Conservation (phyloP, 2,329 filamentous ascomycete species). For the Lachnellula arida region DNA sequence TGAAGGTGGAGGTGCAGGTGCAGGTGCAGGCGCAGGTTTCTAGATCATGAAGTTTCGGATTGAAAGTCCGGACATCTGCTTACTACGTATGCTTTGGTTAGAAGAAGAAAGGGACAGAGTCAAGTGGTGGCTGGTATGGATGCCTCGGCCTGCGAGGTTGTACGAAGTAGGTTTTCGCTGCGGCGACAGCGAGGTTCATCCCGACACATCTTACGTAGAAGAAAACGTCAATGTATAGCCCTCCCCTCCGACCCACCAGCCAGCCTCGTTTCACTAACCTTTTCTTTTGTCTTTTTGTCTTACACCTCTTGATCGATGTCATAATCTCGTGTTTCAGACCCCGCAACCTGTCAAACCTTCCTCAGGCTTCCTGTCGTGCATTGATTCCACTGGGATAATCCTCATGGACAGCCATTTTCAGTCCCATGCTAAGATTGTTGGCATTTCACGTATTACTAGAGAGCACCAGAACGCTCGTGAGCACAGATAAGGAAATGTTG, state of each 20-base stretch:
- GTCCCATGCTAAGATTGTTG: slow-evolving; percentile 4
- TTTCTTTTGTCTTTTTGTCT: slow-evolving; percentile 3
- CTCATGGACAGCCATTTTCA: slow-evolving; percentile 14
- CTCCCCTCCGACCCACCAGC: neutral
- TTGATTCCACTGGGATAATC: slow-evolving; percentile 20
- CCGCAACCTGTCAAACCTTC: slow-evolving; percentile 1
- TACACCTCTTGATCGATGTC: slow-evolving; percentile 11
- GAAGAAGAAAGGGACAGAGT: neutral
- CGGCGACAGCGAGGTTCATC: slow-evolving; percentile 13
- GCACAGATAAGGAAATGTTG: too few relatives aligned
- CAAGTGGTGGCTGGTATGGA: too few relatives aligned
- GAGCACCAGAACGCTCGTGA: too few relatives aligned
- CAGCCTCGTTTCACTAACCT: slow-evolving; percentile 9
- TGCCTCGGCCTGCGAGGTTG: too few relatives aligned
- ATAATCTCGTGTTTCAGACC: slow-evolving; percentile 7
- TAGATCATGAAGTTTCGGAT: neutral
- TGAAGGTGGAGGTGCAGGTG: neutral
- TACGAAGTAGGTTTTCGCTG: slow-evolving; percentile 3
- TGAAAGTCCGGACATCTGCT: too few relatives aligned
- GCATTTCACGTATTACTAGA: neutral
- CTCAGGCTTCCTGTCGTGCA: slow-evolving; percentile 11
- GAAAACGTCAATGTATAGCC: neutral
- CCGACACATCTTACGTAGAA: slow-evolving; percentile 1
- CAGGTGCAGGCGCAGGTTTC: neutral
- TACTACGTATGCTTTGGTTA: neutral